Evolutionary conservation across 2,329 filamentous ascomycete species (phyloP).

Genomic region (Diaporthe ilicicola): DNA sequence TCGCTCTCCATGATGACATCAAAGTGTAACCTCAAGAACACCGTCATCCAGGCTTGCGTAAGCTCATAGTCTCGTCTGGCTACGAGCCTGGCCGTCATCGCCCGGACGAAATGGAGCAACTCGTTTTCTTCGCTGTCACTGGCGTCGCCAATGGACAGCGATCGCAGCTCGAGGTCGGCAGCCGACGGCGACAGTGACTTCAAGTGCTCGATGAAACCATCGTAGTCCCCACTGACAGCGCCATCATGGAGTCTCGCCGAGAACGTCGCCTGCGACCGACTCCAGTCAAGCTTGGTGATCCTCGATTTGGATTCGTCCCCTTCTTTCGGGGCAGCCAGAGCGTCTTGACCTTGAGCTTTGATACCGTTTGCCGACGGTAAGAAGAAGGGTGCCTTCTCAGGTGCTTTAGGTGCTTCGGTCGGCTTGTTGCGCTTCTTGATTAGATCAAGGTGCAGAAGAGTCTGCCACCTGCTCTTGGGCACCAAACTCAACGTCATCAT

Average conservation of each 20-base stretch:
- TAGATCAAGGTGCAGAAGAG: slow-evolving; percentile 87
- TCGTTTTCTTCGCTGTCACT: slow-evolving; percentile 69
- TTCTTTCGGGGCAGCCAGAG: slow-evolving; percentile 43
- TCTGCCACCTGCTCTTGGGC: slow-evolving; percentile 93
- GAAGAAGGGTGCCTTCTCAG: slow-evolving; percentile 96
- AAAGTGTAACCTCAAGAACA: slow-evolving; percentile 84
- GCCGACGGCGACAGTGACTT: slow-evolving; percentile 84
- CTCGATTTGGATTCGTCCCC: slow-evolving; percentile 63
- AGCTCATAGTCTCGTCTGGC: slow-evolving; percentile 88
- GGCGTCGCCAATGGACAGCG: slow-evolving; percentile 62
- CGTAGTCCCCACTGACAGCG: slow-evolving; percentile 66
- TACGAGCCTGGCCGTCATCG: slow-evolving; percentile 75
- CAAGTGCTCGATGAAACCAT: slow-evolving; percentile 78
- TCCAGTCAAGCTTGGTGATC: slow-evolving; percentile 73
- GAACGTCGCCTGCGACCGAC: slow-evolving; percentile 65
- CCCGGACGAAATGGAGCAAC: slow-evolving; percentile 80
- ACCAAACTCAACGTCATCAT: slow-evolving; percentile 91
- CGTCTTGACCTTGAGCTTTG: slow-evolving; percentile 40
- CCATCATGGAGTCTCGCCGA: slow-evolving; percentile 64
- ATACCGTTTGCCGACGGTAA: slow-evolving; percentile 69
- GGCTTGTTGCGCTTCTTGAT: slow-evolving; percentile 96
- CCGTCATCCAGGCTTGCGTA: slow-evolving; percentile 96
- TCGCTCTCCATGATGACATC: slow-evolving; percentile 61
- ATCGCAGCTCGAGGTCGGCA: slow-evolving; percentile 90
- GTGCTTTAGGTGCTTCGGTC: slow-evolving; percentile 87